Percentiles rank a stretch among this genome's conserved stretches.
Evolutionary conservation across 2,329 filamentous ascomycete genomes (phyloP).

Genomic region (Rhynchosporium secalis): DNA sequence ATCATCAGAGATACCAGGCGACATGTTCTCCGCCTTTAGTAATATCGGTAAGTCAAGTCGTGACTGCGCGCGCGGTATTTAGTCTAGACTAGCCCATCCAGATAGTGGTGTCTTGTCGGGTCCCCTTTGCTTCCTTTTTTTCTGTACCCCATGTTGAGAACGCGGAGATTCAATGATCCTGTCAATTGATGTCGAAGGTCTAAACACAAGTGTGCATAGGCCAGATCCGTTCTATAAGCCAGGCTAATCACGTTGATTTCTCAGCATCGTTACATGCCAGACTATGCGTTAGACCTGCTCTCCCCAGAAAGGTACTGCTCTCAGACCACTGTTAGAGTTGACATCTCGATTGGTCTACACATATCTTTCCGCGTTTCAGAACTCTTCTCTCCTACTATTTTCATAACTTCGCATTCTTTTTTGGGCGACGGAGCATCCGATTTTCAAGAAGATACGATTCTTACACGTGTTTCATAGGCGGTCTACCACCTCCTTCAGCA

Average conservation of each 20-base stretch:
- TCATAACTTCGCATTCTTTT: conserved; percentile 1
- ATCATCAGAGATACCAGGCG: not conserved
- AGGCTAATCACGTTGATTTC: conserved; percentile 1
- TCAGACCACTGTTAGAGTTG: conserved; percentile 20
- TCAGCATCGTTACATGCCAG: conserved; percentile 15
- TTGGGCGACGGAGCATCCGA: not conserved
- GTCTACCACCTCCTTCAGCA: conserved; percentile 22
- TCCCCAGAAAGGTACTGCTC: conserved; percentile 2
- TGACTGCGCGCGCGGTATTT: not conserved
- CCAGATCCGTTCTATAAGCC: not conserved
- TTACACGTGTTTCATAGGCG: conserved; percentile 30
- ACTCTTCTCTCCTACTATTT: conserved; percentile 10
- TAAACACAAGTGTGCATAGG: conserved; percentile 10
- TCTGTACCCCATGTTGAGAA: not conserved
- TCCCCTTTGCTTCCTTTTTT: not conserved
- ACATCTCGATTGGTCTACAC: conserved; percentile 5
- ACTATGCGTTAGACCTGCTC: conserved; percentile 18
- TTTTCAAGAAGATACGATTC: conserved; percentile 15
- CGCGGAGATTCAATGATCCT: not conserved
- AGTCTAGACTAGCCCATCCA: not conserved
- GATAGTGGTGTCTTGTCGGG: not conserved
- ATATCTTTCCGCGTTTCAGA: conserved; percentile 20
- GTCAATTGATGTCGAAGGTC: not conserved
- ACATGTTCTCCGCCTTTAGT: conserved; percentile 13
- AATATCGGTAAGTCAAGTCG: conserved; percentile 9